Percentiles rank a stretch among this genome's conserved stretches.
These are phyloP conservation scores for Boletus semigastroideus DNA, from an alignment of 1,284 basidiomycete genomes.

Conservation along the genomic window DNA sequence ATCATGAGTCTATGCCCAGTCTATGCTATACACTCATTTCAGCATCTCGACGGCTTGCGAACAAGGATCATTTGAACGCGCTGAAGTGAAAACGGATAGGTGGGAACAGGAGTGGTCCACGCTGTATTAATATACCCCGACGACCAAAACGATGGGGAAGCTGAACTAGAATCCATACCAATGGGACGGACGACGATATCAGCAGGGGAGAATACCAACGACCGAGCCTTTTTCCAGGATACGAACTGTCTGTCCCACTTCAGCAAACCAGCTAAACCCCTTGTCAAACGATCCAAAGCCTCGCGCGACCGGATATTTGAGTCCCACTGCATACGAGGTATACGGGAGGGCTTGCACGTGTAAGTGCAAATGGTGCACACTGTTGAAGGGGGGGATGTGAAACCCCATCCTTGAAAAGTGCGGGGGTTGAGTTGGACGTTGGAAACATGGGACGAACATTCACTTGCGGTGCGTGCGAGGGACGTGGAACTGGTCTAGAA, in stretches of 20 bases:
- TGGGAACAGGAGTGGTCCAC: no score
- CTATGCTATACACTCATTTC: no score
- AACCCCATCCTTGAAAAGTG: conserved; percentile 60
- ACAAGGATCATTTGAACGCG: no score
- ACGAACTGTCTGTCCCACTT: conserved; percentile 59
- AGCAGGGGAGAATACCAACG: conserved; percentile 58
- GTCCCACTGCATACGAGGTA: conserved; percentile 39
- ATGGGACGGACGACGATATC: conserved; percentile 13
- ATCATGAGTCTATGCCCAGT: no score
- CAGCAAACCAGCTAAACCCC: conserved; percentile 78
- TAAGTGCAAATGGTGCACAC: conserved; percentile 78
- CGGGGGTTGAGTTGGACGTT: background rate
- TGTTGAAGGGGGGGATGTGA: conserved; percentile 81
- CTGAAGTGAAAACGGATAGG: no score
- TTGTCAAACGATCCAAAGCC: conserved; percentile 51
- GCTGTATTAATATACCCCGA: no score
- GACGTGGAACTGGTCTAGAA: conserved; percentile 49
- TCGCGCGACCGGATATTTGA: conserved; percentile 58
- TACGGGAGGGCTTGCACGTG: conserved; percentile 77
- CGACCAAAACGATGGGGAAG: no score
- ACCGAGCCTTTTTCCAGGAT: conserved; percentile 56
- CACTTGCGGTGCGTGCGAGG: conserved; percentile 47
- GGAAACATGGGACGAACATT: background rate
- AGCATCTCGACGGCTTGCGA: no score
- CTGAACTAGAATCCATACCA: no score